phyloP scores from a whole-genome alignment of 306 rosid genomes.

The Vigna hirtella region DNA sequence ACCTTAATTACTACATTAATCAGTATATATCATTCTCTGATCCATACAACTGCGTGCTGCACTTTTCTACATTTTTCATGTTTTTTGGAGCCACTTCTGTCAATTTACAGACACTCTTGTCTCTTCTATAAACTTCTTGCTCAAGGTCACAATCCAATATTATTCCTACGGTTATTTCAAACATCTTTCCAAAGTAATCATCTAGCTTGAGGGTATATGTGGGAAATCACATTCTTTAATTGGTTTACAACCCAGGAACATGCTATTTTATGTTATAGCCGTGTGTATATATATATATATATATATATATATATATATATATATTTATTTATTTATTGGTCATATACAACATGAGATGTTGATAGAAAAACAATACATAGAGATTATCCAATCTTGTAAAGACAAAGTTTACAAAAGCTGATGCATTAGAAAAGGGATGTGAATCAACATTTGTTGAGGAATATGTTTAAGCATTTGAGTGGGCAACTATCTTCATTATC shows the following conservation, averaged over 20 bases:
- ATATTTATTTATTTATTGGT: no score
- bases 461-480: neutral
- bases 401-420: neutral
- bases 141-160: neutral
- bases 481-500: neutral
- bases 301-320: no score
- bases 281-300: neutral
- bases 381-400: neutral
- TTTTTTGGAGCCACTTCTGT: neutral
- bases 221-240: neutral
- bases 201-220: neutral
- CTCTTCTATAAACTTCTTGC: slow-evolving; percentile 29
- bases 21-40: neutral
- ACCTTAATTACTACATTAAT: neutral
- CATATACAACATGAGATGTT: no score
- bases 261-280: neutral
- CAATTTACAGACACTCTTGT: slow-evolving; percentile 10
- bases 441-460: neutral
- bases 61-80: neutral
- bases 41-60: neutral
- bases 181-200: neutral
- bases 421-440: neutral
- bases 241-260: neutral
- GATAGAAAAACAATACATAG: no score
- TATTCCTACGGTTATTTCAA: neutral